phyloP scores from a whole-genome alignment of 495 filamentous ascomycete genomes.

The Neurospora sp. region DNA sequence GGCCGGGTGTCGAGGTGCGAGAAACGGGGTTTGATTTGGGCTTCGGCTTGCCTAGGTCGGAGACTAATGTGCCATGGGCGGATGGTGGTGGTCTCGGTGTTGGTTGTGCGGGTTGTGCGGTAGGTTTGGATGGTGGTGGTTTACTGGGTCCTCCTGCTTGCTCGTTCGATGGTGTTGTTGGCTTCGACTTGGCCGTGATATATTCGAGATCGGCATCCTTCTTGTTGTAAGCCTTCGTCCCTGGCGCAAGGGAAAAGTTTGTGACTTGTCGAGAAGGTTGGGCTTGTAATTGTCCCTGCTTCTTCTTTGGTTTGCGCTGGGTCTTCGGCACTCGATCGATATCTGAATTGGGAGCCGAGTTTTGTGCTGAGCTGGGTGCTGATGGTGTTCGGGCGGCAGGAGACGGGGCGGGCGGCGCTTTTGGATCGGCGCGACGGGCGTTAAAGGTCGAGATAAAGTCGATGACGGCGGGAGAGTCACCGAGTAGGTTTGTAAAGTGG shows the following conservation, averaged over 20 bases:
- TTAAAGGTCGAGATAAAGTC: slow-evolving; percentile 94
- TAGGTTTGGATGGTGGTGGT: slow-evolving; percentile 13
- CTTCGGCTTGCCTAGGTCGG: slow-evolving; percentile 61
- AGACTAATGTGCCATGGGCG: slow-evolving; percentile 64
- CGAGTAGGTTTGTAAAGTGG: slow-evolving; percentile 80
- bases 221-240: slow-evolving; percentile 21
- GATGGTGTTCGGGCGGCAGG: not conserved
- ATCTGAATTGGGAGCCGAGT: slow-evolving; percentile 5
- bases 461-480: slow-evolving; percentile 71
- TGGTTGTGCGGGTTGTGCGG: slow-evolving; percentile 22
- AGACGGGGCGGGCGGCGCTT: slow-evolving; percentile 1
- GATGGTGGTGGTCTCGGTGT: slow-evolving; percentile 53
- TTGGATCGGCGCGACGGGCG: slow-evolving; percentile 47
- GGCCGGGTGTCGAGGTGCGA: slow-evolving; percentile 44
- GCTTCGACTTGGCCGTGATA: not conserved
- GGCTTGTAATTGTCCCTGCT: slow-evolving; percentile 50
- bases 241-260: slow-evolving; percentile 24
- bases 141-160: slow-evolving; percentile 23
- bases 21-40: slow-evolving; percentile 45
- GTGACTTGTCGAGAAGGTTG: slow-evolving; percentile 59
- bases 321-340: slow-evolving; percentile 23
- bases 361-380: slow-evolving; percentile 12
- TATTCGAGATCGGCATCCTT: not conserved
- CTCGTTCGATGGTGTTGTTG: slow-evolving; percentile 15
- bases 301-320: slow-evolving; percentile 36